These are phyloP conservation scores for Climacium dendroides DNA, from an alignment of 225 moss, liverwort and hornwort species.

Conservation along the genomic window DNA sequence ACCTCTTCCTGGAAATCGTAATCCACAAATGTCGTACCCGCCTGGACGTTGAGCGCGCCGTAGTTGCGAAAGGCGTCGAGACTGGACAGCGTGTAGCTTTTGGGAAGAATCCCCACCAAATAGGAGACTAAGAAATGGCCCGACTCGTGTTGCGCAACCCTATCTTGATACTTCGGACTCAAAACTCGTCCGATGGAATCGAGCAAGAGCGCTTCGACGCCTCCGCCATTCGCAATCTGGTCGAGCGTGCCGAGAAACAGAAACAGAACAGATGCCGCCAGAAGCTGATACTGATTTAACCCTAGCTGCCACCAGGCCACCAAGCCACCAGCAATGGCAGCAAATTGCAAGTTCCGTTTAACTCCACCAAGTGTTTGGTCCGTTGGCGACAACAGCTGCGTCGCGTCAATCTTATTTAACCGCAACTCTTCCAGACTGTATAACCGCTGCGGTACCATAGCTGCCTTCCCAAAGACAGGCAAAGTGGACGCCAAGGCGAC, in stretches of 20 bases:
- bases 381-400: constrained; percentile 65
- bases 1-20: constrained; percentile 92
- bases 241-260: constrained; percentile 83
- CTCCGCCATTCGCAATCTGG: constrained; percentile 83
- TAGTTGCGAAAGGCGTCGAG: constrained; percentile 62
- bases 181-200: constrained; percentile 72
- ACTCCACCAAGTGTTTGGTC: constrained; percentile 69
- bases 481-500: constrained; percentile 56
- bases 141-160: constrained; percentile 96
- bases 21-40: constrained; percentile 93
- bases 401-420: constrained; percentile 77
- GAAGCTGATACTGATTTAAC: constrained; percentile 50
- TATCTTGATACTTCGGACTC: constrained; percentile 65
- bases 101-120: constrained; percentile 88
- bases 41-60: constrained; percentile 80
- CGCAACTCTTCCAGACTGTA: constrained; percentile 83
- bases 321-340: constrained; percentile 43
- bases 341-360: constrained; percentile 60
- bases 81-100: constrained; percentile 84
- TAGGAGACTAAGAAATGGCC: constrained; percentile 95
- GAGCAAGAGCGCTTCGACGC: constrained; percentile 62
- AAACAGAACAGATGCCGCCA: constrained; percentile 45
- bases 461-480: constrained; percentile 60
- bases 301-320: constrained; percentile 62
- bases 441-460: constrained; percentile 72